A percentile compares a stretch with the other conserved stretches of the same genome.
Evolutionary conservation across 179 eudicot species (phyloP).

Genomic region (Silene noctiflora): DNA sequence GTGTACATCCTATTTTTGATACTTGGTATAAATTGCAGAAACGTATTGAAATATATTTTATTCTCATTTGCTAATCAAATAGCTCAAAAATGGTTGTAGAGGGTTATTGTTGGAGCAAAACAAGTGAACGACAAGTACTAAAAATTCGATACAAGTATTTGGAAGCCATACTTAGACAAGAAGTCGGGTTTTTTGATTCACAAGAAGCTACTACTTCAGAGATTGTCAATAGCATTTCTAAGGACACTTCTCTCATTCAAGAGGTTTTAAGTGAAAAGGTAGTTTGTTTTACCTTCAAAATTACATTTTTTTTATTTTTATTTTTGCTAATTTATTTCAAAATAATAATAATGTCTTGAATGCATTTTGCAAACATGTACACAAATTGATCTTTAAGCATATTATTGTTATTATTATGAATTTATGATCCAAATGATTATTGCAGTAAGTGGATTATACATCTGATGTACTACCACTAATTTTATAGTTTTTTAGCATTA

Average conservation of each 20-base stretch:
- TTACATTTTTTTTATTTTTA: no score
- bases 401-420: no score
- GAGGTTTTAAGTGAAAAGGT: conserved; percentile 92
- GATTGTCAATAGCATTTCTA: conserved; percentile 69
- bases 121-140: conserved; percentile 77
- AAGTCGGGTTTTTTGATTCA: conserved; percentile 93
- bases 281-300: conserved; percentile 16
- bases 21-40: no score
- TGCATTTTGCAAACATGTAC: background rate
- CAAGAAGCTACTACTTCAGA: conserved; percentile 95
- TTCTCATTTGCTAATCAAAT: background rate
- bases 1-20: no score
- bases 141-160: conserved; percentile 74
- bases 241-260: conserved; percentile 77
- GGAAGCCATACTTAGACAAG: conserved; percentile 86
- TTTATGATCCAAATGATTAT: no score
- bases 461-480: no score
- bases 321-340: background rate
- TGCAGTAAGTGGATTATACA: no score
- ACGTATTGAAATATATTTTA: no score
- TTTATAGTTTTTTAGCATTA: no score
- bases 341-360: background rate
- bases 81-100: conserved; percentile 35
- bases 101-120: conserved; percentile 95
- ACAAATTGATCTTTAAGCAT: no score